Conservation (phyloP, 73 alveolate genomes). For the Paramecium tetraurelia region DNA sequence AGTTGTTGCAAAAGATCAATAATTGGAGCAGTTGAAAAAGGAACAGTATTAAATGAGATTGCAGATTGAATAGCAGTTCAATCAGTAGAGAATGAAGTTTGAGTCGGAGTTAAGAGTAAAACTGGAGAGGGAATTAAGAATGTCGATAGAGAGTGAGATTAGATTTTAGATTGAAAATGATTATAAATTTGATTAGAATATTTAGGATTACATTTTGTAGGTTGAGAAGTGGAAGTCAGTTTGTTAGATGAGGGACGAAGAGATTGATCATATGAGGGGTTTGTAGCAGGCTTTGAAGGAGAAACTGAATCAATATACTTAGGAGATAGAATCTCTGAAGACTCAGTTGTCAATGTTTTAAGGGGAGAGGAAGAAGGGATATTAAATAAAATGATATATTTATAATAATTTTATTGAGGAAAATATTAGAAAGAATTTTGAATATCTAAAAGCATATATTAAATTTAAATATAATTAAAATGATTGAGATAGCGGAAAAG, state of each 20-base stretch:
- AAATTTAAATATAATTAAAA: background rate
- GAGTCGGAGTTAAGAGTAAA: background rate
- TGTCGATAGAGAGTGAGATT: background rate
- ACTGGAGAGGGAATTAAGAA: background rate
- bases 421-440: background rate
- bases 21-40: background rate
- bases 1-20: background rate
- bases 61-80: background rate
- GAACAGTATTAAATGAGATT: background rate
- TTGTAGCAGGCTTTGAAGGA: background rate
- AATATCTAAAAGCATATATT: background rate
- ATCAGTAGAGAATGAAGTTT: background rate
- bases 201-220: background rate
- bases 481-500: conserved; percentile 15
- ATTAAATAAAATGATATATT: background rate
- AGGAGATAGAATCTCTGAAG: background rate
- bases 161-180: background rate
- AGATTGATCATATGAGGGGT: background rate
- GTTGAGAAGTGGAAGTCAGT: conserved; percentile 5
- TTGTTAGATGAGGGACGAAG: conserved; percentile 21
- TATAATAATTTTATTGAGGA: background rate
- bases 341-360: background rate
- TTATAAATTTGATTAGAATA: background rate
- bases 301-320: background rate
- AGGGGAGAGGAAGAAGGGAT: background rate